Conservation (phyloP, 2,329 filamentous ascomycete species). For the Verticillium nubilum region DNA sequence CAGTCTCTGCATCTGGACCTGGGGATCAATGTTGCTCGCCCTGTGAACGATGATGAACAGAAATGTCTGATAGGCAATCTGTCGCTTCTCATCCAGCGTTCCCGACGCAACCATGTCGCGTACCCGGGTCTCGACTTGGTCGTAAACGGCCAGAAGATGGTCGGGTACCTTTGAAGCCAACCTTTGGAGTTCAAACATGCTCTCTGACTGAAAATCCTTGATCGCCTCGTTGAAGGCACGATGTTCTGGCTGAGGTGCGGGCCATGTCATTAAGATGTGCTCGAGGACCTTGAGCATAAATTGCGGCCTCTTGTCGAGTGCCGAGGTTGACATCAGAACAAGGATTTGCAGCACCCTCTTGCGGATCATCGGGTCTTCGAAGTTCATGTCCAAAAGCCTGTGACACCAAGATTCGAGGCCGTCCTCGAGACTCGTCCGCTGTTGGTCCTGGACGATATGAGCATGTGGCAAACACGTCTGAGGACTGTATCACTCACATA, state of each 20-base stretch:
- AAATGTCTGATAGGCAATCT: constrained; percentile 83
- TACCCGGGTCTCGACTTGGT: constrained; percentile 77
- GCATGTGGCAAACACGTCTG: background rate
- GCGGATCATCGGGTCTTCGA: constrained; percentile 79
- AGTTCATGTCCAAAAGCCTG: constrained; percentile 62
- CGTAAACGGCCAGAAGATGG: constrained; percentile 81
- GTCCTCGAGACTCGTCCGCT: constrained; percentile 52
- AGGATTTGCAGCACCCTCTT: constrained; percentile 77
- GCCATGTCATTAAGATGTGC: constrained; percentile 80
- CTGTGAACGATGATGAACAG: constrained; percentile 94
- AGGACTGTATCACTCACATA: constrained; percentile 3
- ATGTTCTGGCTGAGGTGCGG: constrained; percentile 65
- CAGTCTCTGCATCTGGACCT: constrained; percentile 66
- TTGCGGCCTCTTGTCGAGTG: constrained; percentile 67
- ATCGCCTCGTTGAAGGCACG: constrained; percentile 79
- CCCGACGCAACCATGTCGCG: constrained; percentile 72
- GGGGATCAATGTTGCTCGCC: constrained; percentile 65
- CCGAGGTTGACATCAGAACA: constrained; percentile 78
- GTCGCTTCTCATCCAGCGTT: constrained; percentile 72
- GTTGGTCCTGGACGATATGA: constrained; percentile 32
- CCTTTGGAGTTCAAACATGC: constrained; percentile 81
- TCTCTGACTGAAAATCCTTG: constrained; percentile 79
- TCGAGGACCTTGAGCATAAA: constrained; percentile 90
- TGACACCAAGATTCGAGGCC: constrained; percentile 69
- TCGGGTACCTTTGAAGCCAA: constrained; percentile 88